Base-by-base conservation (phyloP, 2,329 filamentous ascomycete species). In the Ceratocystiopsis brevicomis region DNA sequence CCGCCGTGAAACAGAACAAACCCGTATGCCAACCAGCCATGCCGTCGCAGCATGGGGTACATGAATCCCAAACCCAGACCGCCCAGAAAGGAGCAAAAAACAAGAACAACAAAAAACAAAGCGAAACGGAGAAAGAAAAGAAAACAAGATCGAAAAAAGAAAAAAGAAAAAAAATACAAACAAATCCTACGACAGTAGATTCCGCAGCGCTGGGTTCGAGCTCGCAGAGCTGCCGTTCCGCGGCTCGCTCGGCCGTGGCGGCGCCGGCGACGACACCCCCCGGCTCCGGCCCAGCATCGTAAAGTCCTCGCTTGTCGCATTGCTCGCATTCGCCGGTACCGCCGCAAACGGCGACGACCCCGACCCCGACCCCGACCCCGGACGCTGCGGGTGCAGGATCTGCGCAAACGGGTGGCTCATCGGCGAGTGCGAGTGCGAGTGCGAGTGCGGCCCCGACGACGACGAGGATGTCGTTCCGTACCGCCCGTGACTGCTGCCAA, bases 131-230 rank as follows among this genome's bases (percentile, higher is more conserved):
- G 38, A 38, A 18, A 39, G n/a, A 32, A 42, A 33, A 15, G 13
- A 6, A 39, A 34, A 34, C 19, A 43, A 16, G n/a, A n/a, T n/a
- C n/a, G n/a, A n/a, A n/a, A 41, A 41, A 44, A 30, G 38, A 19
- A 17, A 41, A 35, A 1, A 12, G 38, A 38, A 18, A 39, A 18
- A 32, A 42, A 33, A 15, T 16, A 6, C 14, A 39, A 34, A 34
- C 19, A 43, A 16, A 3, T n/a, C 9, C 43, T 34, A 84, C 40
- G 74, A 79, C 43, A 87, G 66, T 40, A 87, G 59, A 53, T 87
- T 86, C 52, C 77, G 73, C 48, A 87, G 58, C 11, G 81, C 85
- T 12, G 81, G 80, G 53, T 77, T 86, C 15, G 81, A 79, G 53
- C 81, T 86, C 4, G 81, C 81, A n/a, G 79, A 79, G 41, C 70